Evolutionary conservation across 345 rosid species (phyloP), one percentile per base, ranked within the genome.

Genomic region (Atalantia buxifolia): DNA sequence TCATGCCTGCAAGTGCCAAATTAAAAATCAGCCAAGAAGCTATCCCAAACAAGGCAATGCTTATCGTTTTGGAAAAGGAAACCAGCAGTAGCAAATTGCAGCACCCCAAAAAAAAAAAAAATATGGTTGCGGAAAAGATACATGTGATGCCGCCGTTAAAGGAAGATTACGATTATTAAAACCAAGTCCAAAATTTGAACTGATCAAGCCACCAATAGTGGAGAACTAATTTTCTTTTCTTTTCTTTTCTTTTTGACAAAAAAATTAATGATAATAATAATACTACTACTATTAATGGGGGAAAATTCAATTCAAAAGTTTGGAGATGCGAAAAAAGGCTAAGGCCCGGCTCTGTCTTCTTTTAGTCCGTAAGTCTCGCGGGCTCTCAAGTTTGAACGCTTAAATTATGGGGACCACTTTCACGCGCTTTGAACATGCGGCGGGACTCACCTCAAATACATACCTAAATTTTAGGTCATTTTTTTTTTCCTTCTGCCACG

Each of bases 371-470:
- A 42, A 77, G 56, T 72, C 73, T 14, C 75, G 81, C 83, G 77
- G 77, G 40, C 72, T 74, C 62, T 69, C 55, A 18, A 27, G 53
- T 78, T 61, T 50, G 75, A 48, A 77, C 48, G 33, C 75, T 36
- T 71, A 59, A 63, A 35, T 9, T 25, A 38, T 57, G 86, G 83
- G 83, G 66, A 18, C 86, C 86, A 80, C 79, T 21, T 80, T 62
- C 65, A 84, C 86, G 81, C 82, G 83, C 75, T 84, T 84, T 78
- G 61, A 30, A 4, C 1, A 45, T n/a, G 24, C 1, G 35, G 66
- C 48, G 65, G 81, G 83, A 25, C 77, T 60, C 74, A 33, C 61
- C 30, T 21, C 50, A n/a, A 16, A 25, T n/a, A 45, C 6, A 1
- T 9, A 12, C 24, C 9, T 64, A 6, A 18, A 40, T 59, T 77